Base-by-base conservation (phyloP, 805 yeast species). In the Ogataea paradorogensis region DNA sequence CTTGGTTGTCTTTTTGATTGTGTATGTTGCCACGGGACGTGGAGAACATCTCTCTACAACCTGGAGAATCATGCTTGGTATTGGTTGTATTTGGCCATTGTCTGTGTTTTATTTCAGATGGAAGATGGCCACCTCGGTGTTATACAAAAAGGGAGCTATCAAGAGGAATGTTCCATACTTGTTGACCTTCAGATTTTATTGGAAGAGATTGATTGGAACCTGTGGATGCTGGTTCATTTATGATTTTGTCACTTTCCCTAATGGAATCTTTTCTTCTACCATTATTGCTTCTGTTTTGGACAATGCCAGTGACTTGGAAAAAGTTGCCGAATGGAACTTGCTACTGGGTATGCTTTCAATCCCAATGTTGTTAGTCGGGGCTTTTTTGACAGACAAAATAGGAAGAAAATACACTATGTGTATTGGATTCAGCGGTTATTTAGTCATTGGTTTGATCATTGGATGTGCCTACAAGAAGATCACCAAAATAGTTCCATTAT, bases 191-290 rank as follows among this genome's bases (percentile, higher is more conserved):
- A 78, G 75, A 54, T 84, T 65, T 62, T 82, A 82, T 65, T 84
- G 91, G 90, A 65, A 55, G 30, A 66, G 85, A 41, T 55, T 84
- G 15, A 48, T 83, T 22, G 93, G 91, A 25, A 80, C 86, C 13
- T 78, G 84, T 57, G 80, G 77, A 5, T 74, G 84, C 42, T 84
- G 93, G 93, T 84, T 84, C 66, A 67, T 84, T 51, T 84, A 82
- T 56, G 95, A 84, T 64, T 84, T 84, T 52, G 84, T 84, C 52
- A 79, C 85, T 6, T 84, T 84, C 68, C 90, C 91, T 9, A 83
- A 83, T 59, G 80, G 81, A 63, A 71, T 80, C 21, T 77, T 77
- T 61, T 69, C 76, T 15, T 61, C 65, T 18, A 67, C 73, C 30
- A 74, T 78, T 46, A 67, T 75, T 34, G 45, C 69, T 18, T 63